Evolutionary conservation across 768 basidiomycete species (phyloP).

Genomic region (Chalciporus sphaerocephalus): DNA sequence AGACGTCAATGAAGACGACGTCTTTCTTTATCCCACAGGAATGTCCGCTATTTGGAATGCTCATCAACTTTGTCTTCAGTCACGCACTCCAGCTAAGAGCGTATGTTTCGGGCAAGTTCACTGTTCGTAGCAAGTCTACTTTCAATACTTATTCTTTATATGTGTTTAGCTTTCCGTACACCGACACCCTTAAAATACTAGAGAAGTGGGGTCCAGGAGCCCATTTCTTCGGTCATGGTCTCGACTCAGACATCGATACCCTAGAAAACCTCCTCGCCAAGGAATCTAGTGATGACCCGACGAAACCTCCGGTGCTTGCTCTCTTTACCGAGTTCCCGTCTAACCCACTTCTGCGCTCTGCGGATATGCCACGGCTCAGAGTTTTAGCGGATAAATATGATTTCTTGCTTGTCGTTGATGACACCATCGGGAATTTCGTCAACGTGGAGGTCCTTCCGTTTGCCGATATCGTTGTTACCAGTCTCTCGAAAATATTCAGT

Average conservation of each 20-base stretch:
- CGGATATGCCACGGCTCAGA: constrained; percentile 71
- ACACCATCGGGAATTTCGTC: constrained; percentile 90
- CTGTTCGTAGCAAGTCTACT: not conserved
- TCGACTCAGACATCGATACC: constrained; percentile 68
- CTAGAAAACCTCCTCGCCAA: constrained; percentile 60
- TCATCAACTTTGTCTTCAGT: constrained; percentile 60
- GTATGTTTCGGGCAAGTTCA: constrained; percentile 84
- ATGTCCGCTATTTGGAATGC: constrained; percentile 96
- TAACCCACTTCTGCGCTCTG: constrained; percentile 87
- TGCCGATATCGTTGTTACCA: constrained; percentile 87
- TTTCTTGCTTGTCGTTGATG: constrained; percentile 87
- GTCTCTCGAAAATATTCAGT: constrained; percentile 91
- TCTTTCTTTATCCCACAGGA: constrained; percentile 81
- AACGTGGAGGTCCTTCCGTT: constrained; percentile 88
- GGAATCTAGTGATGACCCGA: constrained; percentile 35
- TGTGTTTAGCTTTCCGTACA: constrained; percentile 83
- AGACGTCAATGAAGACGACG: constrained; percentile 77
- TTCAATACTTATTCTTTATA: not conserved
- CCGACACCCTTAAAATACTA: constrained; percentile 89
- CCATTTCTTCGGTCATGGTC: constrained; percentile 80
- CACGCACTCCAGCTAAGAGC: constrained; percentile 65
- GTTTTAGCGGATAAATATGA: constrained; percentile 81
- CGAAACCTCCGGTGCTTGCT: constrained; percentile 62
- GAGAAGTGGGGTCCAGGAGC: constrained; percentile 96
- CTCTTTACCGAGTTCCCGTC: constrained; percentile 94